Evolutionary conservation across 2,329 filamentous ascomycete genomes (phyloP).

Genomic region (Alternaria infectoria): DNA sequence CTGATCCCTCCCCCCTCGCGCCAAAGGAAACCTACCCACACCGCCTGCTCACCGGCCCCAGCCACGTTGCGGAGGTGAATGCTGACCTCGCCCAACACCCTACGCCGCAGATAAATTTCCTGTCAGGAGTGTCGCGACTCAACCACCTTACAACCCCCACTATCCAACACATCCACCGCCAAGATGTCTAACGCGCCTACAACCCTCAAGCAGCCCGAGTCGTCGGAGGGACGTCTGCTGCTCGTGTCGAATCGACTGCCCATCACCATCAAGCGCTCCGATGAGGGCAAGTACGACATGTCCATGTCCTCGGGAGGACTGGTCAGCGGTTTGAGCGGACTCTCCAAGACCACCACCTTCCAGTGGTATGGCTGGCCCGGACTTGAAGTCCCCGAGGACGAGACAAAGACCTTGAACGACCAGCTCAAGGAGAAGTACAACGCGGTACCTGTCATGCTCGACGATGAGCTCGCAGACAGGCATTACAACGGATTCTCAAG

Average conservation of each 20-base stretch:
- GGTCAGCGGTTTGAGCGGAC: slow-evolving; percentile 88
- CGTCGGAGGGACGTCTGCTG: slow-evolving; percentile 64
- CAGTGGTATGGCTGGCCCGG: slow-evolving; percentile 99
- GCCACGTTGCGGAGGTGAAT: neutral
- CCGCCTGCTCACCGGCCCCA: neutral
- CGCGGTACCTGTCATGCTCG: slow-evolving; percentile 90
- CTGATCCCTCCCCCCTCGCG: slow-evolving; percentile 3
- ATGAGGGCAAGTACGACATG: slow-evolving; percentile 90
- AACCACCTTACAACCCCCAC: slow-evolving; percentile 4
- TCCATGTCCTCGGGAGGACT: slow-evolving; percentile 97
- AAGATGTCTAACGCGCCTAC: slow-evolving; percentile 42
- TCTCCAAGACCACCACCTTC: slow-evolving; percentile 91
- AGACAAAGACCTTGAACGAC: slow-evolving; percentile 75
- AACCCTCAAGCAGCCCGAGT: slow-evolving; percentile 31
- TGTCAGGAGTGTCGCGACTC: slow-evolving; percentile 1
- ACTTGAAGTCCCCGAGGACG: slow-evolving; percentile 84
- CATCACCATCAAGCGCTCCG: slow-evolving; percentile 93
- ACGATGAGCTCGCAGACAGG: slow-evolving; percentile 88
- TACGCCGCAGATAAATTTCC: slow-evolving; percentile 5
- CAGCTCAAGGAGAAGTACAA: slow-evolving; percentile 86
- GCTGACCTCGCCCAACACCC: slow-evolving; percentile 2
- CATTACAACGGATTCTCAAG: slow-evolving; percentile 99
- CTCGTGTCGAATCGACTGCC: slow-evolving; percentile 94
- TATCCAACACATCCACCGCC: slow-evolving; percentile 3
- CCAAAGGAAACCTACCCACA: neutral